Evolutionary conservation across 2,329 filamentous ascomycete genomes (phyloP), one percentile per base, ranked within the genome.

Genomic region (Talaromyces sp.): DNA sequence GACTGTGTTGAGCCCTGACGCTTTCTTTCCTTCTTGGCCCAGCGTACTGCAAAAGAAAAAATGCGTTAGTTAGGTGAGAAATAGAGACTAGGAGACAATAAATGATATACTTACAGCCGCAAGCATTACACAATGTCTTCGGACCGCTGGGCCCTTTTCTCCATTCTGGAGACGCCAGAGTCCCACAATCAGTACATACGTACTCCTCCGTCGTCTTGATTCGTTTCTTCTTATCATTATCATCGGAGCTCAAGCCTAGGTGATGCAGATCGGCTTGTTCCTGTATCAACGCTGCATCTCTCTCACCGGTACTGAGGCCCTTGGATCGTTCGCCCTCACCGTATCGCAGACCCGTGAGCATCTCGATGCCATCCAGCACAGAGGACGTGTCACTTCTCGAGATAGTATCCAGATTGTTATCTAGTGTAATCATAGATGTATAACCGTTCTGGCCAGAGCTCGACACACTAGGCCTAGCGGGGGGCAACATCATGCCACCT

Each of bases 51-150:
- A 40, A 9, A 40, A 40, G 3, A 40, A 3, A 9, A 9, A 7
- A 40, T 16, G 6, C 39, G 6, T 40, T 40, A 40, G 39, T 16
- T 6, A 40, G 6, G 8, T 8, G 18, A n/a, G 18, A n/a, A 40
- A 40, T n/a, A 16, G 6, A 18, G 18, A 8, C 39, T 18, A 16
- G n/a, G 7, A 7, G 16, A 40, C 18, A 40, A 40, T 33, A n/a
- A 21, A n/a, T 1, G 11, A 9, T 33, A 54, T 33, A 81, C 82
- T 78, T 69, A 84, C 84, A 90, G 87, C 93, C 93, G 73, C 93
- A 98, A 7, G 93, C 93, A 78, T 98, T 98, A 77, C 93, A 98
- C 12, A 98, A 80, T 8, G 93, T 97, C 77, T 98, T 97, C 1
- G 93, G 93, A 1, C 93, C 93, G 66, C 86, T 91, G 0, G 93